Conservation (phyloP, 768 basidiomycete genomes). For the Pleurotus ostreatus region DNA sequence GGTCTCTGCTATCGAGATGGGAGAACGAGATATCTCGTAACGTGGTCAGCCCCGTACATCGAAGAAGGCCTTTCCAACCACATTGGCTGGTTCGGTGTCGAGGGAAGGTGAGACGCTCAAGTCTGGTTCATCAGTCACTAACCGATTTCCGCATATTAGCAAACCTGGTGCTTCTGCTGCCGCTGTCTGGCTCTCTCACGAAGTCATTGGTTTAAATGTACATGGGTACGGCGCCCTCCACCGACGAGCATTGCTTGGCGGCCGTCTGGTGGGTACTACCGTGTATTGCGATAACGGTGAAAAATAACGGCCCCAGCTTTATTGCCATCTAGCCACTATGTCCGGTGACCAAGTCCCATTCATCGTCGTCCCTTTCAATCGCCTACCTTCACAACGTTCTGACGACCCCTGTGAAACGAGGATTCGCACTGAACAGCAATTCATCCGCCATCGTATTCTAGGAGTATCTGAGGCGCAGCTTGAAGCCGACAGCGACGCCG, state of each 20-base stretch:
- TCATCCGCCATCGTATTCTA: slow-evolving; percentile 30
- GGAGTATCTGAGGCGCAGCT: slow-evolving; percentile 24
- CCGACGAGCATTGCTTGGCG: slow-evolving; percentile 33
- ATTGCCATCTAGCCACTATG: slow-evolving; percentile 38
- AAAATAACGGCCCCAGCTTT: slow-evolving; percentile 20
- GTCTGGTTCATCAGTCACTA: slow-evolving; percentile 8
- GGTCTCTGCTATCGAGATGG: slow-evolving; percentile 36
- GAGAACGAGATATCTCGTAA: slow-evolving; percentile 30
- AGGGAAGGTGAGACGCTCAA: slow-evolving; percentile 33
- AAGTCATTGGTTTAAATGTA: slow-evolving; percentile 34
- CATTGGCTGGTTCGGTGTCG: slow-evolving; percentile 43
- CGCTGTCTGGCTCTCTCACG: slow-evolving; percentile 31
- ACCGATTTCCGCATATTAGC: slow-evolving; percentile 18
- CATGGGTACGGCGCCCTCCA: slow-evolving; percentile 35
- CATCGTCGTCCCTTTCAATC: slow-evolving; percentile 37
- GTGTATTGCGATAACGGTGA: background rate
- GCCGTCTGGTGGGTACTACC: slow-evolving; percentile 23
- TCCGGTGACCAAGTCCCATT: slow-evolving; percentile 24
- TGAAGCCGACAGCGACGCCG: slow-evolving; percentile 20
- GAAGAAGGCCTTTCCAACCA: slow-evolving; percentile 20
- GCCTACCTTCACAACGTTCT: slow-evolving; percentile 28
- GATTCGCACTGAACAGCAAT: slow-evolving; percentile 24
- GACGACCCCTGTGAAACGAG: slow-evolving; percentile 6
- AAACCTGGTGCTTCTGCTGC: slow-evolving; percentile 43
- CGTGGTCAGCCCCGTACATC: slow-evolving; percentile 30